Conservation (phyloP, 2,329 filamentous ascomycete genomes). For the Penicillium sp. region DNA sequence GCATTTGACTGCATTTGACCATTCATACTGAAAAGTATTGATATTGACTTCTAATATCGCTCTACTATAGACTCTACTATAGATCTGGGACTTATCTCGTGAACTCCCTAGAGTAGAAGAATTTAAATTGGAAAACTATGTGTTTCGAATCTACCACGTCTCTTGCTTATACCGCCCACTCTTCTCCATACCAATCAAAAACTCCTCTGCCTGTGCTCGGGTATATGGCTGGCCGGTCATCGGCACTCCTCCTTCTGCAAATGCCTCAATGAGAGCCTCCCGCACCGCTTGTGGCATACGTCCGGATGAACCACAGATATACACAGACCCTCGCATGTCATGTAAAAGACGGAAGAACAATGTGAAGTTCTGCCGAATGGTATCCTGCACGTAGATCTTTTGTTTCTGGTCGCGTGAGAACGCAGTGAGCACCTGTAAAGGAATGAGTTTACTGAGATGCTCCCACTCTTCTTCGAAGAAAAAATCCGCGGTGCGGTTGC, state of each 20-base stretch:
- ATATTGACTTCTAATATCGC: too few species aligned
- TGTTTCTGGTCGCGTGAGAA: constrained; percentile 72
- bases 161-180: constrained; percentile 69
- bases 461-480: constrained; percentile 83
- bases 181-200: constrained; percentile 65
- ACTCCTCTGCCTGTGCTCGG: constrained; percentile 60
- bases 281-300: constrained; percentile 74
- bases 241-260: constrained; percentile 58
- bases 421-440: constrained; percentile 65
- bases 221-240: constrained; percentile 35
- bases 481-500: constrained; percentile 76
- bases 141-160: constrained; percentile 62
- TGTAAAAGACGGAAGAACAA: constrained; percentile 61
- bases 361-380: constrained; percentile 58
- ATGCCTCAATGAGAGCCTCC: constrained; percentile 68
- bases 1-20: too few species aligned
- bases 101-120: neutral
- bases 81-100: neutral
- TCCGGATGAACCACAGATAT: constrained; percentile 64
- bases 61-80: too few species aligned
- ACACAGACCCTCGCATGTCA: constrained; percentile 58
- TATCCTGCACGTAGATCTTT: constrained; percentile 73
- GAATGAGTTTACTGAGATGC: constrained; percentile 47
- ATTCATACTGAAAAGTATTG: too few species aligned
- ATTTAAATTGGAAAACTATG: neutral